A percentile compares a stretch with the other conserved stretches of the same genome.
Evolutionary conservation across 2,329 filamentous ascomycete species (phyloP).

Genomic region (Ophiobolus disseminans): DNA sequence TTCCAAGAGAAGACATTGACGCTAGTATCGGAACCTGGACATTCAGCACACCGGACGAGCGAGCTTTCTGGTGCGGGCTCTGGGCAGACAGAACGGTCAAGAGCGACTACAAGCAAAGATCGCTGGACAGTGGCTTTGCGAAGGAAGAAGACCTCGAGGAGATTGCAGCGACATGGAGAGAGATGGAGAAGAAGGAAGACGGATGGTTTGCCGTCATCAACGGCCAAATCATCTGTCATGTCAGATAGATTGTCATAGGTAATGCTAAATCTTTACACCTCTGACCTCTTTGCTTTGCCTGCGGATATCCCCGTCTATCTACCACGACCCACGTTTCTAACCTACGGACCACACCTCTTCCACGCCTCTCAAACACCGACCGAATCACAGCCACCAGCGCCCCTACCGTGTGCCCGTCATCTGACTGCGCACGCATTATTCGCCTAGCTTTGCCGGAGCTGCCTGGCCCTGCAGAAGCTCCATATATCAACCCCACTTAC

Average conservation of each 20-base stretch:
- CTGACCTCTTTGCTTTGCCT: no score
- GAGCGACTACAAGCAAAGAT: constrained; percentile 46
- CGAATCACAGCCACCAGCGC: constrained; percentile 34
- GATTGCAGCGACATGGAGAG: constrained; percentile 49
- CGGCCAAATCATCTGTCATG: constrained; percentile 51
- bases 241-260: constrained; percentile 17
- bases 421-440: constrained; percentile 39
- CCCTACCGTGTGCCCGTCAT: constrained; percentile 35
- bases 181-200: constrained; percentile 52
- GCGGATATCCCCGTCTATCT: no score
- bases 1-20: constrained; percentile 47
- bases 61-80: constrained; percentile 50
- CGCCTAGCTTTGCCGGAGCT: constrained; percentile 26
- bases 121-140: constrained; percentile 47
- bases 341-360: constrained; percentile 11
- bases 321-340: no score
- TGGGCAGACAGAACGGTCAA: constrained; percentile 48
- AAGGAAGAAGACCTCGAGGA: constrained; percentile 50
- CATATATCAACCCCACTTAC: constrained; percentile 48
- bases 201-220: constrained; percentile 53
- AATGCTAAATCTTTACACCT: no score
- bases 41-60: constrained; percentile 49
- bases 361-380: constrained; percentile 10
- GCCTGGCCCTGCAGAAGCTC: constrained; percentile 18
- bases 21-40: constrained; percentile 52